A percentile compares a stretch with the other conserved stretches of the same genome.
phyloP scores from a whole-genome alignment of 176 grass and related monocot genomes.

The Aegilops longissima region DNA sequence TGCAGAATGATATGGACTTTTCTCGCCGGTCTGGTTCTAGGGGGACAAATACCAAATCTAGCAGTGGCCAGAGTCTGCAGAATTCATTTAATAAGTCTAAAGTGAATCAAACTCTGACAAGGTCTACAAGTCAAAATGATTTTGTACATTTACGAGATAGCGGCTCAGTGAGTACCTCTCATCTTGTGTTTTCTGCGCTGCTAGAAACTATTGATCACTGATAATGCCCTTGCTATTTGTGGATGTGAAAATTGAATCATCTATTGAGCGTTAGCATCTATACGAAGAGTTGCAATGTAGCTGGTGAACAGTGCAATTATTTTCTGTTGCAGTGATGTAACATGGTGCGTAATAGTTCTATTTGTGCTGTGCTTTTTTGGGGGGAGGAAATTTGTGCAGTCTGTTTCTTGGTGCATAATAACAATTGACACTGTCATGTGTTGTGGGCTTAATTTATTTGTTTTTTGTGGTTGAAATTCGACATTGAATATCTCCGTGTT shows the following conservation, averaged over 20 bases:
- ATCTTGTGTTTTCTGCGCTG: neutral
- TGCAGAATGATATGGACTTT: conserved; percentile 62
- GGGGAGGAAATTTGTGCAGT: neutral
- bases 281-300: neutral
- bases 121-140: conserved; percentile 74
- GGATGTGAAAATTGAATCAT: neutral
- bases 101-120: conserved; percentile 47
- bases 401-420: neutral
- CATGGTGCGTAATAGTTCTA: neutral
- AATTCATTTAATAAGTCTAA: conserved; percentile 58
- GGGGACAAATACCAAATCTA: conserved; percentile 38
- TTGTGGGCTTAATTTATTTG: neutral
- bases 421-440: neutral
- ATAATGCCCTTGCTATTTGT: neutral
- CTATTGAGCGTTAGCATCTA: neutral
- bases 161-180: conserved; percentile 58
- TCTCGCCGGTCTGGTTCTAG: conserved; percentile 41
- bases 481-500: conserved; percentile 6
- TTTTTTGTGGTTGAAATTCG: conserved; percentile 4
- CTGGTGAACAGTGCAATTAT: neutral
- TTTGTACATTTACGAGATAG: conserved; percentile 68
- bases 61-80: conserved; percentile 20
- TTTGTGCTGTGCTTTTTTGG: neutral
- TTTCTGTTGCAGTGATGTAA: neutral
- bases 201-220: conserved; percentile 2